Conservation (phyloP, 2,329 filamentous ascomycete species). For the Beauveria sp. region DNA sequence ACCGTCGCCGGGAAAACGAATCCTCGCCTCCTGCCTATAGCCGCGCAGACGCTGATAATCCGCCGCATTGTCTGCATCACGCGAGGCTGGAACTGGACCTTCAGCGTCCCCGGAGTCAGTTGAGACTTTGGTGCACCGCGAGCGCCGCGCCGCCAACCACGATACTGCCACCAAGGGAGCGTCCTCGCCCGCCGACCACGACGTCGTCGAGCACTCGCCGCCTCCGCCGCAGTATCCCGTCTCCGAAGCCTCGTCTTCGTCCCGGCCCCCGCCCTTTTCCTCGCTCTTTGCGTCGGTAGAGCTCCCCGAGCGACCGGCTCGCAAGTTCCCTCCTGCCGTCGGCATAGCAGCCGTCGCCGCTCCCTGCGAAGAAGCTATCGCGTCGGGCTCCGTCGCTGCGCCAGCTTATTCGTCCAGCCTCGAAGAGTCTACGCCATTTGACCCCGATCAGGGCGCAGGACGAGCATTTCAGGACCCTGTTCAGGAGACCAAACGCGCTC, state of each 20-base stretch:
- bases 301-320: slow-evolving; percentile 27
- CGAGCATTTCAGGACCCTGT: slow-evolving; percentile 42
- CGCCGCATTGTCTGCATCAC: slow-evolving; percentile 32
- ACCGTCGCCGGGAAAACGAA: not conserved
- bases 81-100: slow-evolving; percentile 26
- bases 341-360: not conserved
- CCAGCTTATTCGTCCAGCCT: slow-evolving; percentile 45
- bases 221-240: slow-evolving; percentile 50
- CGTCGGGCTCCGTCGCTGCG: slow-evolving; percentile 36
- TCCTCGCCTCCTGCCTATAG: not conserved
- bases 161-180: slow-evolving; percentile 16
- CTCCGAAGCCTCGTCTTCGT: slow-evolving; percentile 45
- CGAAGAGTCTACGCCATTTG: slow-evolving; percentile 30
- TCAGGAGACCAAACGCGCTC: slow-evolving; percentile 75
- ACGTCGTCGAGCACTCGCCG: slow-evolving; percentile 36
- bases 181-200: slow-evolving; percentile 16
- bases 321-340: slow-evolving; percentile 20
- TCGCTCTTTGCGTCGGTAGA: slow-evolving; percentile 45
- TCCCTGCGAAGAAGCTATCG: slow-evolving; percentile 21
- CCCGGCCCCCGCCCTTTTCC: slow-evolving; percentile 51
- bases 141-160: slow-evolving; percentile 15
- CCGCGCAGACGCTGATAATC: slow-evolving; percentile 15
- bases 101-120: slow-evolving; percentile 28
- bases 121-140: slow-evolving; percentile 22
- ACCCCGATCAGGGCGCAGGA: slow-evolving; percentile 26